Percentiles rank a stretch among this genome's conserved stretches.
phyloP scores from a whole-genome alignment of 2,329 filamentous ascomycete species.

The Neopestalotiopsis clavispora region DNA sequence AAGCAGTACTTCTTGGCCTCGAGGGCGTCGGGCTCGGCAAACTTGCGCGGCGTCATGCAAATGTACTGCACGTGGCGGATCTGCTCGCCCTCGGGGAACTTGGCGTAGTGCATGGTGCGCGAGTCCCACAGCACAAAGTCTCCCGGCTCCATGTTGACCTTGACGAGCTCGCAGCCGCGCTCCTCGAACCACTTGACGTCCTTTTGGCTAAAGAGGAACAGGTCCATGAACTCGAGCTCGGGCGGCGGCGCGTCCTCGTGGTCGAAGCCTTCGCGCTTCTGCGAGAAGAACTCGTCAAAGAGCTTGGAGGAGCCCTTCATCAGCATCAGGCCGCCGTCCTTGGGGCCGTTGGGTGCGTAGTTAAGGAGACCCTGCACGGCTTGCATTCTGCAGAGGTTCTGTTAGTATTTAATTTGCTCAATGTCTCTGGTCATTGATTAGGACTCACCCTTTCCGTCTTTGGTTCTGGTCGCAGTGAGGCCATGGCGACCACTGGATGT shows the following conservation, averaged over 20 bases:
- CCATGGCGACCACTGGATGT: constrained; percentile 45
- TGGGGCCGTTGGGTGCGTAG: constrained; percentile 46
- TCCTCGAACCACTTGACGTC: constrained; percentile 48
- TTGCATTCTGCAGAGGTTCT: constrained; percentile 28
- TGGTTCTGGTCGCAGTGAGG: constrained; percentile 50
- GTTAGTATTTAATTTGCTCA: not conserved
- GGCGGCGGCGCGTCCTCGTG: constrained; percentile 38
- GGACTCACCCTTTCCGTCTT: constrained; percentile 39
- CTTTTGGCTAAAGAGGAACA: constrained; percentile 46
- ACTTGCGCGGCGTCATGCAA: constrained; percentile 41
- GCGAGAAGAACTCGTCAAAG: constrained; percentile 49
- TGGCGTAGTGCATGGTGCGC: constrained; percentile 50
- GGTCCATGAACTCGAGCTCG: constrained; percentile 40
- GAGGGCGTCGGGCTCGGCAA: constrained; percentile 39
- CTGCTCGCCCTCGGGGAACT: constrained; percentile 38
- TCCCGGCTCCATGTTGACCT: constrained; percentile 45
- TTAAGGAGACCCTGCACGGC: constrained; percentile 50
- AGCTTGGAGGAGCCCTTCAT: constrained; percentile 47
- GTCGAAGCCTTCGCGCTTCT: constrained; percentile 46
- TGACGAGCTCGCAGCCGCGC: constrained; percentile 41
- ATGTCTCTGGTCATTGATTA: too few species aligned
- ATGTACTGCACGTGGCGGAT: constrained; percentile 42
- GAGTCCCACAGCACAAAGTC: constrained; percentile 52
- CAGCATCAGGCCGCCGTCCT: constrained; percentile 52
- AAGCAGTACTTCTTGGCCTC: constrained; percentile 40